A percentile compares a stretch with the other conserved stretches of the same genome.
Evolutionary conservation across 768 basidiomycete genomes (phyloP).

Genomic region (Crassisporium funariophilum): DNA sequence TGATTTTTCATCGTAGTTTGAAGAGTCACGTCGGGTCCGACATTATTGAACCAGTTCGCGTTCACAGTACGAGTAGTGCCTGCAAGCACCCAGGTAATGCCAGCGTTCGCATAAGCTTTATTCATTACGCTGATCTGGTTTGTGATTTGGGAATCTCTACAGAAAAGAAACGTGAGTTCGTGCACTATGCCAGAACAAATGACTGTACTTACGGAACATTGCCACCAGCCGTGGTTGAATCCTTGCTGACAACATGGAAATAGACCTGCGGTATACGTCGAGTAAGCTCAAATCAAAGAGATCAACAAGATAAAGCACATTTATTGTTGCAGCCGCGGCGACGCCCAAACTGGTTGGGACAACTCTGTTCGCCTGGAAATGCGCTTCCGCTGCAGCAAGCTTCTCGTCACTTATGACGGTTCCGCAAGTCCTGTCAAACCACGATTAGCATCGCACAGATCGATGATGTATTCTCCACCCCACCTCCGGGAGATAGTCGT

Average conservation of each 20-base stretch:
- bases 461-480: background rate
- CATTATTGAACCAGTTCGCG: conserved; percentile 49
- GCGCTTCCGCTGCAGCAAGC: conserved; percentile 37
- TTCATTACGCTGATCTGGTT: conserved; percentile 45
- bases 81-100: conserved; percentile 43
- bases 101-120: conserved; percentile 36
- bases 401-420: conserved; percentile 37
- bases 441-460: too few relatives aligned
- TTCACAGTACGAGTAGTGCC: conserved; percentile 46
- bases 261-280: too few relatives aligned
- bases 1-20: conserved; percentile 52
- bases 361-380: conserved; percentile 44
- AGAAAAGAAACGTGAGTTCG: background rate
- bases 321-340: conserved; percentile 18
- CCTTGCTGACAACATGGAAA: conserved; percentile 39
- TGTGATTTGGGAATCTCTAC: conserved; percentile 38
- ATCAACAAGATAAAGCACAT: conserved; percentile 10
- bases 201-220: conserved; percentile 39
- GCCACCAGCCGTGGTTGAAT: conserved; percentile 37
- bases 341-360: conserved; percentile 20
- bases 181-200: background rate
- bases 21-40: conserved; percentile 31
- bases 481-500: conserved; percentile 20
- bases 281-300: background rate
- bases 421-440: conserved; percentile 36